These are phyloP conservation scores for Trichoderma semiorbis DNA, from an alignment of 2,329 filamentous ascomycete species.

Conservation along the genomic window DNA sequence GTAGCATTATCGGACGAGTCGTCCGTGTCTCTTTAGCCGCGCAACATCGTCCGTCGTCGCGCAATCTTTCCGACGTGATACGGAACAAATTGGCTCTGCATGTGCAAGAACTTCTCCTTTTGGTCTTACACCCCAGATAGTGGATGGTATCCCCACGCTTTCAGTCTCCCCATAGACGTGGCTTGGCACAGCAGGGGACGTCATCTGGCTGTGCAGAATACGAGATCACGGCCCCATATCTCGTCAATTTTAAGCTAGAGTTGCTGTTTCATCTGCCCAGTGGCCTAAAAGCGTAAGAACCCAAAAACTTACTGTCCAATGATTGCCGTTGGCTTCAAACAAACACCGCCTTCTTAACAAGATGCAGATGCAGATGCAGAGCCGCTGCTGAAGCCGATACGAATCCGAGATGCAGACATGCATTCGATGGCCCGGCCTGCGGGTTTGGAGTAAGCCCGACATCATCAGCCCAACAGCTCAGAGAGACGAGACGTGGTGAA, in stretches of 20 bases:
- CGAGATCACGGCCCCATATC: neutral
- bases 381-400: neutral
- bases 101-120: neutral
- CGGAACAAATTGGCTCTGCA: neutral
- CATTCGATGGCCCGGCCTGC: neutral
- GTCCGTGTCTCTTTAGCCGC: neutral
- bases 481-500: no score
- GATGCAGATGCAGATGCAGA: neutral
- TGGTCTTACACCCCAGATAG: neutral
- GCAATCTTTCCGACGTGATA: neutral
- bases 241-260: neutral
- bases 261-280: neutral
- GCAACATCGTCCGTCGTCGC: neutral
- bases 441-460: neutral
- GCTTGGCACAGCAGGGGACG: neutral
- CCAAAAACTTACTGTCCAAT: neutral
- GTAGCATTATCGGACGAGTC: neutral
- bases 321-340: no score
- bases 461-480: neutral
- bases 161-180: neutral
- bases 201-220: slow-evolving; percentile 3
- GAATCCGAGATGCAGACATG: neutral
- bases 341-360: neutral
- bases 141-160: neutral
- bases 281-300: neutral